Percentiles rank a stretch among this genome's conserved stretches.
These are phyloP conservation scores for Chlorella sp. DNA, from an alignment of 139 green algal genomes.

Conservation along the genomic window DNA sequence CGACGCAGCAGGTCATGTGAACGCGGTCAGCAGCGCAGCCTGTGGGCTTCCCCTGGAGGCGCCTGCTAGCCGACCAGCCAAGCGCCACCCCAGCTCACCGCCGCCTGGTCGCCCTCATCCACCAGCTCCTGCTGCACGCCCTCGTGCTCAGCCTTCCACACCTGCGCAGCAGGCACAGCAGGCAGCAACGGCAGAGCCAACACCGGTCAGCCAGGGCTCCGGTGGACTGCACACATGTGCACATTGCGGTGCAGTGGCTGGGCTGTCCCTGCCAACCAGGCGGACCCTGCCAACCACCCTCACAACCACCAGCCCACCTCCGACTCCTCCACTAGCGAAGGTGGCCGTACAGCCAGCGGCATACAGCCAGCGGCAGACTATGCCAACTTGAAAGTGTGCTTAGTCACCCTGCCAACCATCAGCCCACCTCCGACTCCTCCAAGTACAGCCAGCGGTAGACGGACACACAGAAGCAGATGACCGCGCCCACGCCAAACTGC, in stretches of 20 bases:
- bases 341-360: constrained; percentile 44
- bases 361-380: constrained; percentile 44
- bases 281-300: background rate
- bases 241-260: too few relatives aligned
- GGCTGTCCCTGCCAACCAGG: background rate
- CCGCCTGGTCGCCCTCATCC: background rate
- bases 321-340: constrained; percentile 54
- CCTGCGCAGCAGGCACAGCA: background rate
- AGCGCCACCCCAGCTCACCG: too few relatives aligned
- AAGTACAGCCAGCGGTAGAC: constrained; percentile 49
- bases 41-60: too few relatives aligned
- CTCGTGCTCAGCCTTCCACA: constrained; percentile 28
- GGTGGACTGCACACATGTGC: too few relatives aligned
- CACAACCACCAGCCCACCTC: background rate
- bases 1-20: too few relatives aligned
- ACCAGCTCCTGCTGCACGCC: constrained; percentile 11
- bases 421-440: constrained; percentile 44
- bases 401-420: too few relatives aligned
- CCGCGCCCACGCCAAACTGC: constrained; percentile 55
- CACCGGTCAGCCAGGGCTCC: too few relatives aligned
- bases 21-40: too few relatives aligned
- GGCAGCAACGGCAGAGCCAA: background rate
- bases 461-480: constrained; percentile 46
- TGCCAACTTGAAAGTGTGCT: too few relatives aligned
- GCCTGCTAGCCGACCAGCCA: too few relatives aligned